A percentile compares a stretch with the other conserved stretches of the same genome.
Conservation (phyloP, 2,329 filamentous ascomycete species). For the Aspergillus sp. region DNA sequence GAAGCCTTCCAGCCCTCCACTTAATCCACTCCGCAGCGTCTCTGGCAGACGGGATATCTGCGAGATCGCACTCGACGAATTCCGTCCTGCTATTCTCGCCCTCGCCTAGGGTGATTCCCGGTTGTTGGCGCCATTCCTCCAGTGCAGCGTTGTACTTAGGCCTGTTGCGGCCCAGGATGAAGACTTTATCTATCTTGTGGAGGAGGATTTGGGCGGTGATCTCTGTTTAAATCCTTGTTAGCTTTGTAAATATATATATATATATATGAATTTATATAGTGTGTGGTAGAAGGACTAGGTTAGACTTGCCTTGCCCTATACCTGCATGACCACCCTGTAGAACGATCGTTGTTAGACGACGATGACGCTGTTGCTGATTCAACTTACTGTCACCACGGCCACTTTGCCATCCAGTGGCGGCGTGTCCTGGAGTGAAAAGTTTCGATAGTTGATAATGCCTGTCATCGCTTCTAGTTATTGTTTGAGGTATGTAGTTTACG, state of each 20-base stretch:
- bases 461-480: constrained; percentile 12
- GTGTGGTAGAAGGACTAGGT: not conserved
- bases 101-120: constrained; percentile 12
- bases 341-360: not conserved
- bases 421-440: constrained; percentile 20
- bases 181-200: constrained; percentile 21
- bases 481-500: not conserved
- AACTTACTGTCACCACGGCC: constrained; percentile 22
- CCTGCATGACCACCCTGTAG: constrained; percentile 21
- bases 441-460: constrained; percentile 19
- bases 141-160: constrained; percentile 15
- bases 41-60: constrained; percentile 17
- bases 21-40: constrained; percentile 15
- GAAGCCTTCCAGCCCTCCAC: constrained; percentile 15
- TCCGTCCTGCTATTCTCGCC: constrained; percentile 9
- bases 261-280: not conserved
- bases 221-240: constrained; percentile 8
- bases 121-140: constrained; percentile 15
- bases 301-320: constrained; percentile 19
- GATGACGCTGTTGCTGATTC: not conserved
- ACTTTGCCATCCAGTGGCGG: constrained; percentile 20
- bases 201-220: constrained; percentile 24
- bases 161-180: constrained; percentile 20
- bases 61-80: constrained; percentile 26
- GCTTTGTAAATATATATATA: not conserved